Evolutionary conservation across 2,329 filamentous ascomycete species (phyloP).

Genomic region (Hypoxylon sp.): DNA sequence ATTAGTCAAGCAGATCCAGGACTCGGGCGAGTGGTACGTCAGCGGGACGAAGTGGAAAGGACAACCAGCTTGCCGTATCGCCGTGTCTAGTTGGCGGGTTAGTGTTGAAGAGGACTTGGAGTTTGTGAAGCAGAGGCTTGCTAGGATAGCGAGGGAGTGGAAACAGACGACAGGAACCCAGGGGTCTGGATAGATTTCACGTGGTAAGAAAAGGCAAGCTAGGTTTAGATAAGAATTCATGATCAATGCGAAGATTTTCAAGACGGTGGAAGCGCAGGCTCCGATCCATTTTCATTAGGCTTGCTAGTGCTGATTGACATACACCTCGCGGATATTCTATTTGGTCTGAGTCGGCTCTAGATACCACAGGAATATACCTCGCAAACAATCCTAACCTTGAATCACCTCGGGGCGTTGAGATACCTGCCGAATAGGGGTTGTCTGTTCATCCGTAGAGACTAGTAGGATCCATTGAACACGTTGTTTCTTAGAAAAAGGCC

Average conservation of each 20-base stretch:
- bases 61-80: slow-evolving; percentile 81
- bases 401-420: neutral
- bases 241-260: neutral
- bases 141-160: slow-evolving; percentile 59
- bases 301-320: neutral
- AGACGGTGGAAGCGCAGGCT: neutral
- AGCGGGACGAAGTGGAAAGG: slow-evolving; percentile 86
- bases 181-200: neutral
- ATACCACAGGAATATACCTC: neutral
- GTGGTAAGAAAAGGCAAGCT: neutral
- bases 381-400: neutral
- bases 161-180: slow-evolving; percentile 22
- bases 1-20: slow-evolving; percentile 82
- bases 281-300: neutral
- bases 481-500: neutral
- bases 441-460: neutral
- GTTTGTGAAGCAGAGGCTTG: slow-evolving; percentile 75
- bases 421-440: neutral
- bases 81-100: slow-evolving; percentile 87
- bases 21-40: slow-evolving; percentile 81
- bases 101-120: slow-evolving; percentile 76
- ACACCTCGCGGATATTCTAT: neutral
- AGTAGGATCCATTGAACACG: too few relatives aligned
- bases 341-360: neutral
- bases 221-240: neutral